phyloP scores from a whole-genome alignment of 2,329 filamentous ascomycete species.

The Lachnum nothofagi region DNA sequence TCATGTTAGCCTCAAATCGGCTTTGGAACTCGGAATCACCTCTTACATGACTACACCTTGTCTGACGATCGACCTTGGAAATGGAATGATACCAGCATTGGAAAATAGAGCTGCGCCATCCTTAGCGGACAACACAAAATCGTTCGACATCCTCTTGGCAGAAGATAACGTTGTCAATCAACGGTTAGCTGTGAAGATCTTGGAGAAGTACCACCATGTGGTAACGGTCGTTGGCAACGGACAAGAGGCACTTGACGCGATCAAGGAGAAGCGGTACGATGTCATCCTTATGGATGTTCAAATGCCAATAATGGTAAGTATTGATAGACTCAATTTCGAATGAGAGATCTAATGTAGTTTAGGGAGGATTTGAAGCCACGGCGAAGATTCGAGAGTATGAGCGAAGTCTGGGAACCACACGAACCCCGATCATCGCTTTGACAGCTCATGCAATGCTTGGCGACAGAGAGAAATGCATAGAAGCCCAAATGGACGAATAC shows the following conservation, averaged over 20 bases:
- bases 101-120: conserved; percentile 90
- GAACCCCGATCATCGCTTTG: conserved; percentile 92
- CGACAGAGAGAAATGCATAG: conserved; percentile 94
- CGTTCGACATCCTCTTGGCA: conserved; percentile 88
- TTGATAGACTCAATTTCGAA: not conserved
- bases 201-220: conserved; percentile 92
- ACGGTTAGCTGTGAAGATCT: conserved; percentile 88
- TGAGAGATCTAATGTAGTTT: conserved; percentile 35
- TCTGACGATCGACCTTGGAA: conserved; percentile 86
- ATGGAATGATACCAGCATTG: conserved; percentile 90
- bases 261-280: conserved; percentile 89
- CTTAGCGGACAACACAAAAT: conserved; percentile 87
- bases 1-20: conserved; percentile 87
- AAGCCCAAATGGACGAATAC: conserved; percentile 99
- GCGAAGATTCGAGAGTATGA: conserved; percentile 96
- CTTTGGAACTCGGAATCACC: conserved; percentile 91
- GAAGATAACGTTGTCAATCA: conserved; percentile 99
- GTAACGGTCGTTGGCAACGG: conserved; percentile 94
- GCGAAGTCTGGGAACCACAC: conserved; percentile 68
- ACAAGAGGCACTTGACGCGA: conserved; percentile 84
- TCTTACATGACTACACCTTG: conserved; percentile 99
- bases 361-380: conserved; percentile 95
- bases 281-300: conserved; percentile 99
- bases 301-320: conserved; percentile 93
- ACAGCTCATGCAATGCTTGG: conserved; percentile 99